Evolutionary conservation across 2,329 filamentous ascomycete genomes (phyloP).

Genomic region (Exophiala xenobiotica): DNA sequence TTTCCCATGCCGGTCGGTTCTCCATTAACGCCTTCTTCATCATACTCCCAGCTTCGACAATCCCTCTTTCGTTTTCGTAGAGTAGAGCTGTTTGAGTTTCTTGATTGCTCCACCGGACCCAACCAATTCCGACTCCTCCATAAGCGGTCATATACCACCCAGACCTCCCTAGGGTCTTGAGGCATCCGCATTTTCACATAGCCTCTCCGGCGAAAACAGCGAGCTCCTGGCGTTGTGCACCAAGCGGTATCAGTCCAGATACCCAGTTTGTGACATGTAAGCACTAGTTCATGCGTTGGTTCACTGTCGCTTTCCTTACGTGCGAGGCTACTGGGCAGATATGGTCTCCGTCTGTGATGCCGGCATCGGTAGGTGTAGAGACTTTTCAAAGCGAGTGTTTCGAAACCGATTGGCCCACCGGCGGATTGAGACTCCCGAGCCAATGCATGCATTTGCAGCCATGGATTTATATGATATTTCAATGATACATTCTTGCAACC

Average conservation of each 20-base stretch:
- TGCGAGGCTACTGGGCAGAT: slow-evolving; percentile 55
- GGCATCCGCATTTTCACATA: slow-evolving; percentile 58
- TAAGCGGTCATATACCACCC: slow-evolving; percentile 61
- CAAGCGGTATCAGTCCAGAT: slow-evolving; percentile 64
- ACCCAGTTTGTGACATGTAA: slow-evolving; percentile 57
- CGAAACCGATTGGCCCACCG: slow-evolving; percentile 37
- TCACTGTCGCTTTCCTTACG: slow-evolving; percentile 60
- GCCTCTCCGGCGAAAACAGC: slow-evolving; percentile 56
- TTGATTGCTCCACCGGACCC: slow-evolving; percentile 40
- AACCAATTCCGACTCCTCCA: slow-evolving; percentile 62
- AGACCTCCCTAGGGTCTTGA: slow-evolving; percentile 57
- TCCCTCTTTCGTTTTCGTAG: slow-evolving; percentile 40
- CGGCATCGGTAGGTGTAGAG: slow-evolving; percentile 62
- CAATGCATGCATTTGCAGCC: slow-evolving; percentile 50
- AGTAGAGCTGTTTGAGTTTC: slow-evolving; percentile 26
- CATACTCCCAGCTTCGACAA: slow-evolving; percentile 55
- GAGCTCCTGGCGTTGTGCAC: slow-evolving; percentile 58
- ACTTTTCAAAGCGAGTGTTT: slow-evolving; percentile 56
- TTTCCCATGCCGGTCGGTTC: slow-evolving; percentile 53
- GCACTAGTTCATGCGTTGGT: slow-evolving; percentile 60
- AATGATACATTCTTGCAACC: slow-evolving; percentile 65
- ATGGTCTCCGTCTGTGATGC: slow-evolving; percentile 61
- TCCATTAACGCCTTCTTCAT: slow-evolving; percentile 54
- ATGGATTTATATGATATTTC: slow-evolving; percentile 64
- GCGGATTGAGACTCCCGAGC: slow-evolving; percentile 18